These are phyloP conservation scores for Funneliformis mosseae DNA, from an alignment of 192 early-diverging fungal species.

Conservation along the genomic window DNA sequence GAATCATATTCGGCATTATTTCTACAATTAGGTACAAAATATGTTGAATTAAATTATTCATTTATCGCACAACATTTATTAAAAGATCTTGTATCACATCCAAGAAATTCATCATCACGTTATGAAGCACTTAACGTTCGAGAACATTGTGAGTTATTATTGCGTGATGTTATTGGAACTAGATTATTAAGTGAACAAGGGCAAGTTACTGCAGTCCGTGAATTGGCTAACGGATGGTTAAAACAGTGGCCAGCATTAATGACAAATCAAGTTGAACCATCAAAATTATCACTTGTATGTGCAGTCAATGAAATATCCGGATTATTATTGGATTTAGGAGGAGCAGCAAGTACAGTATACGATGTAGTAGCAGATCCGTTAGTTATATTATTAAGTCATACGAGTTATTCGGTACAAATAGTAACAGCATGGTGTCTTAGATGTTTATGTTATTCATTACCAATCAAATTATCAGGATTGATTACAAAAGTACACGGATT, in stretches of 20 bases:
- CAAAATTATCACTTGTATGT: conserved; percentile 65
- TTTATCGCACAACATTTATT: conserved; percentile 70
- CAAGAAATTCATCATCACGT: conserved; percentile 51
- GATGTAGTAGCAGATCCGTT: conserved; percentile 70
- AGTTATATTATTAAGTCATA: conserved; percentile 66
- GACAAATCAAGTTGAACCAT: conserved; percentile 50
- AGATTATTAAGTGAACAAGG: conserved; percentile 78
- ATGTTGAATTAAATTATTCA: conserved; percentile 76
- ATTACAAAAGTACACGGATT: conserved; percentile 66
- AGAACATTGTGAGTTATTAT: conserved; percentile 62
- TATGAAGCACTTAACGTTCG: conserved; percentile 64
- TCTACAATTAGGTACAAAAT: conserved; percentile 65
- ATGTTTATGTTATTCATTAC: conserved; percentile 67
- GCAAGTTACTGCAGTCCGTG: conserved; percentile 66
- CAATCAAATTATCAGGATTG: conserved; percentile 61
- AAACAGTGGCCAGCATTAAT: conserved; percentile 58
- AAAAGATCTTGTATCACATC: conserved; percentile 56
- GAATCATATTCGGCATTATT: conserved; percentile 80
- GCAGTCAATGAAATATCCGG: conserved; percentile 74
- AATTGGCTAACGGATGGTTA: conserved; percentile 62
- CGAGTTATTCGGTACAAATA: conserved; percentile 73
- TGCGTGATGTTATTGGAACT: conserved; percentile 76
- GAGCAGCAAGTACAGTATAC: conserved; percentile 65
- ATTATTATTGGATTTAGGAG: conserved; percentile 77
- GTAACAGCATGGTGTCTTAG: conserved; percentile 72